Evolutionary conservation across 169 alveolate genomes (phyloP).

Genomic region (Plasmodium yoelii): DNA sequence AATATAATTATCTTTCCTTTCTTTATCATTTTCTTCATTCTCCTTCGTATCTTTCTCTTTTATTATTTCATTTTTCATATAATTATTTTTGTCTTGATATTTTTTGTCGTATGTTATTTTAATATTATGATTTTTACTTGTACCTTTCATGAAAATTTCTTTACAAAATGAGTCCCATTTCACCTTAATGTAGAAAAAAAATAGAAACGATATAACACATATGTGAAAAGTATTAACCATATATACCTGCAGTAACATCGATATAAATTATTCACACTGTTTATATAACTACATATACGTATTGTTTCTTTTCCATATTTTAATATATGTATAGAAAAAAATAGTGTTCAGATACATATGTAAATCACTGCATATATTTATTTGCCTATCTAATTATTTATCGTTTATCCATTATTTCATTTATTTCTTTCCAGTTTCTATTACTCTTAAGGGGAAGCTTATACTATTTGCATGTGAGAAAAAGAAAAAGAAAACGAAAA

Average conservation of each 20-base stretch:
- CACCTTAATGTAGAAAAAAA: slow-evolving; percentile 15
- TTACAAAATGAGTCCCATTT: slow-evolving; percentile 18
- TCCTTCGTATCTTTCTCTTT: neutral
- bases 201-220: neutral
- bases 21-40: neutral
- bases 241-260: neutral
- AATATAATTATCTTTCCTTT: slow-evolving; percentile 13
- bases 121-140: slow-evolving; percentile 28
- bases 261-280: no score
- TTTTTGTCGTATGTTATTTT: slow-evolving; percentile 37
- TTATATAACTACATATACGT: neutral
- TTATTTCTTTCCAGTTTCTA: neutral
- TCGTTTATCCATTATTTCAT: neutral
- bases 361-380: no score
- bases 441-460: slow-evolving; percentile 25
- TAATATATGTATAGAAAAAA: neutral
- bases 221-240: neutral
- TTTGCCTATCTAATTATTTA: no score
- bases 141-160: slow-evolving; percentile 54
- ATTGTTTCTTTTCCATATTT: neutral
- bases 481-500: slow-evolving; percentile 57
- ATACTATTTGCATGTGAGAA: slow-evolving; percentile 46
- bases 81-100: neutral
- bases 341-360: no score
- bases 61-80: neutral